Conservation (phyloP, 768 basidiomycete genomes). For the Collybiopsis confluens region DNA sequence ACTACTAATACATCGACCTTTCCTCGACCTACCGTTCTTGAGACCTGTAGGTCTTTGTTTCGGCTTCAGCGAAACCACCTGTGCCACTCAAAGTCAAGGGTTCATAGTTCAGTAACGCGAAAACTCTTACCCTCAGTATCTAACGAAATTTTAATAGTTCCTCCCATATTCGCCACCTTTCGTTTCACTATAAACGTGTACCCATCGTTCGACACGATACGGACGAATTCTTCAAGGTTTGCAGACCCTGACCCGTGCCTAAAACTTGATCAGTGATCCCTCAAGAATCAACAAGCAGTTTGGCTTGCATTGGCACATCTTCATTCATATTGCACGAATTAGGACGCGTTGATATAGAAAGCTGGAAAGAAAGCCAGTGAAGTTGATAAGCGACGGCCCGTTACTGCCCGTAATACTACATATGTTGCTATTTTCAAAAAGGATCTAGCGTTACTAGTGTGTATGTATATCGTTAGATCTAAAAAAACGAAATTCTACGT, state of each 20-base stretch:
- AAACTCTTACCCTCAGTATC: slow-evolving; percentile 56
- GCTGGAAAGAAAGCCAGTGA: no score
- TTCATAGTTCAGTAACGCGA: not conserved
- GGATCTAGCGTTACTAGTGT: no score
- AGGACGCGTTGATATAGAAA: no score
- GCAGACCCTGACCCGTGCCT: slow-evolving; percentile 1
- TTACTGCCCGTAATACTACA: no score
- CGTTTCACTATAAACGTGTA: slow-evolving; percentile 76
- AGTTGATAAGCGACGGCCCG: no score
- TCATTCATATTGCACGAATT: slow-evolving; percentile 1
- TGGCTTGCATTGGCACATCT: not conserved
- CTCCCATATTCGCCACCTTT: slow-evolving; percentile 72
- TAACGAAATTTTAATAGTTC: slow-evolving; percentile 78
- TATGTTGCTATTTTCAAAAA: no score
- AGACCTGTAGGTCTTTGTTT: slow-evolving; percentile 57
- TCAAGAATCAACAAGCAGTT: no score
- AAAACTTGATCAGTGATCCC: not conserved
- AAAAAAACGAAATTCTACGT: no score
- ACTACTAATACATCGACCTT: no score
- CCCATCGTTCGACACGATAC: slow-evolving; percentile 73
- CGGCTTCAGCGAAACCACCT: slow-evolving; percentile 76
- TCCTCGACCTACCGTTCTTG: slow-evolving; percentile 73
- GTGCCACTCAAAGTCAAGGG: slow-evolving; percentile 7
- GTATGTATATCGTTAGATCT: no score
- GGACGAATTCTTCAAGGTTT: slow-evolving; percentile 60